Evolutionary conservation across 2,329 filamentous ascomycete species (phyloP), one percentile per base, ranked within the genome.

Genomic region (Acrocalymma vagum): DNA sequence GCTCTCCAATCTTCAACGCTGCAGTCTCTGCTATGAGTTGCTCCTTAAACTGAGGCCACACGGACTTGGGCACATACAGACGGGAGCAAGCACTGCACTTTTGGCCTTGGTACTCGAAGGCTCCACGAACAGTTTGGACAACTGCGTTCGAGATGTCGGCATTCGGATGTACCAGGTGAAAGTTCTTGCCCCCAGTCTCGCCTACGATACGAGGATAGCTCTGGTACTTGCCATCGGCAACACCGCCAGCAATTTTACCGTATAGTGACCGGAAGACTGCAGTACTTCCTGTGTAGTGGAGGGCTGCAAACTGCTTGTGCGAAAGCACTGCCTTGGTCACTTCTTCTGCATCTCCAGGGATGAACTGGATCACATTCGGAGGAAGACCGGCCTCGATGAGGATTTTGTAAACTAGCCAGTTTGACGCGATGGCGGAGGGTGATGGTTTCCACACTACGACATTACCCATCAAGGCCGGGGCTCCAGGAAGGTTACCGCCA

Each of bases 371-470:
- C 36, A 96, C 93, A 55, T 93, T 85, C 60, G 84, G 83, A 25
- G 93, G 93, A 35, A 97, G 82, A 26, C 93, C 93, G 18, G 93
- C 91, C 75, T 97, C 93, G 17, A 94, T 77, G 11, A 97, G 80
- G 67, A 96, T 95, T 68, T 92, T 81, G 77, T 96, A 92, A 29
- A 96, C 78, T 40, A 97, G 78, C 84, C 88, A 95, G 77, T 92
- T 95, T 50, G 88, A 91, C n/a, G 87, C 87, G 49, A 96, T 88
- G 24, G 92, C 89, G 11, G 79, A 86, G 56, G 93, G 90, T 10
- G 89, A 94, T n/a, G 92, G 92, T 79, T 97, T 97, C 92, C 92
- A 97, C 30, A 97, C 75, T 4, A 96, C 90, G 2, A 96, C 93
- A 70, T 97, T 97, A 43, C 92, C 92, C 78, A 96, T 85, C 39